Conservation (phyloP, 176 grass and related monocot genomes). For the Alloteropsis semialata region DNA sequence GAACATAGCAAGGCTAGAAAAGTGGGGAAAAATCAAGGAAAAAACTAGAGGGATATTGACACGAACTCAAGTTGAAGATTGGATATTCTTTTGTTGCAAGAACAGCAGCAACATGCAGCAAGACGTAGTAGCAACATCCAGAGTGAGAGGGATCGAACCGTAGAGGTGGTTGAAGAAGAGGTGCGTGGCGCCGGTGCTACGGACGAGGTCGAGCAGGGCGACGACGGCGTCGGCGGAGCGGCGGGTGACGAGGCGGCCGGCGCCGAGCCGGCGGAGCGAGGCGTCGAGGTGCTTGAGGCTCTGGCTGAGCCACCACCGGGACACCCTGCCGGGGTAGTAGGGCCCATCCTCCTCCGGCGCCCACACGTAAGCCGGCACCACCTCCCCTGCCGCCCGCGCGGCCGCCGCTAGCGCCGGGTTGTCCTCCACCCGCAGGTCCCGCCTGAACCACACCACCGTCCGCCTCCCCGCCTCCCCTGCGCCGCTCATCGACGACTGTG, state of each 20-base stretch:
- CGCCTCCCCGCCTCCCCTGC: conserved; percentile 40
- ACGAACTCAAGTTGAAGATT: background rate
- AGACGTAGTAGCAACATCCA: background rate
- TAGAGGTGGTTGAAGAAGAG: conserved; percentile 99
- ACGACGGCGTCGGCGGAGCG: conserved; percentile 63
- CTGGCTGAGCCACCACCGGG: conserved; percentile 94
- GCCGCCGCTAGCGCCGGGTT: conserved; percentile 83
- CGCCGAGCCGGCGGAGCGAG: conserved; percentile 84
- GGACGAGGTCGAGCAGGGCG: conserved; percentile 73
- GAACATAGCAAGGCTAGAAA: background rate
- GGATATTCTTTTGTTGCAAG: background rate
- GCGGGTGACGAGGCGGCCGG: conserved; percentile 59
- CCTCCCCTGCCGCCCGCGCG: conserved; percentile 54
- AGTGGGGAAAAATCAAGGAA: background rate
- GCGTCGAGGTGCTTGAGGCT: conserved; percentile 85
- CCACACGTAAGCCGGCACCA: conserved; percentile 79
- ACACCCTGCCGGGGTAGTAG: conserved; percentile 86
- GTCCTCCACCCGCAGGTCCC: conserved; percentile 87
- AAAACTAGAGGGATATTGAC: too few relatives aligned
- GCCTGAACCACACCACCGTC: conserved; percentile 88
- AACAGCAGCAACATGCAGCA: conserved; percentile 4
- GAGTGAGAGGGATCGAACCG: conserved; percentile 44
- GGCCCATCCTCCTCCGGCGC: conserved; percentile 89
- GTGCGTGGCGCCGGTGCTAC: conserved; percentile 60
- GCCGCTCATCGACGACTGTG: conserved; percentile 46